Conservation (phyloP, 192 early-diverging fungal species). For the Coemansia sp. region DNA sequence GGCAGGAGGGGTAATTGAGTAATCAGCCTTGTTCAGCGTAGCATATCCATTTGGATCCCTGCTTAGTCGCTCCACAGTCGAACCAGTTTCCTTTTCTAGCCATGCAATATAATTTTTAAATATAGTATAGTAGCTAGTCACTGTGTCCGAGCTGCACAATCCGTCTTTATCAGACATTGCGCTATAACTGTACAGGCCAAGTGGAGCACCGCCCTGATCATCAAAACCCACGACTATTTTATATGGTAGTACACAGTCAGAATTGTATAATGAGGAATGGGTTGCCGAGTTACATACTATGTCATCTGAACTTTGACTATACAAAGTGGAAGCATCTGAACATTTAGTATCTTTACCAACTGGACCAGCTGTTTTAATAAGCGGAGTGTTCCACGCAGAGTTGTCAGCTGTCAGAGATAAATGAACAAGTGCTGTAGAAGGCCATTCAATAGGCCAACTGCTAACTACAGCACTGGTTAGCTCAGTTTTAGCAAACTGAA, state of each 20-base stretch:
- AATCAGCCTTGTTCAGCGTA: conserved; percentile 1
- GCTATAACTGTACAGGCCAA: conserved; percentile 16
- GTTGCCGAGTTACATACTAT: not conserved
- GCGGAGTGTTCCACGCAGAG: conserved; percentile 6
- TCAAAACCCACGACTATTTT: conserved; percentile 11
- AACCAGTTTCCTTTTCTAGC: not conserved
- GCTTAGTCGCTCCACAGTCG: not conserved
- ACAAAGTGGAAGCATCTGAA: conserved; percentile 5
- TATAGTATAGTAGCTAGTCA: conserved; percentile 1
- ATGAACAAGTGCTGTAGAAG: conserved; percentile 6
- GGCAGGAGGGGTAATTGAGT: not conserved
- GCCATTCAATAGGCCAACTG: conserved; percentile 16
- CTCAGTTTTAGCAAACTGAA: not conserved
- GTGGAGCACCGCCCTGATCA: not conserved
- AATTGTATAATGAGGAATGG: conserved; percentile 4
- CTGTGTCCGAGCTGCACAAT: conserved; percentile 2
- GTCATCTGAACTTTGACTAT: not conserved
- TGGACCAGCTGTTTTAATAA: not conserved
- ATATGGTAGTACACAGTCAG: conserved; percentile 7
- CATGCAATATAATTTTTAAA: conserved; percentile 19
- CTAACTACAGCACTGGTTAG: not conserved
- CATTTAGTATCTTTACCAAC: not conserved
- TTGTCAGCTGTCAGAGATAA: not conserved
- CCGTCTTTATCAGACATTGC: conserved; percentile 1
- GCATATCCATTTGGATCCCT: not conserved